phyloP scores from a whole-genome alignment of 495 filamentous ascomycete species.

The Recurvomyces mirabilis region DNA sequence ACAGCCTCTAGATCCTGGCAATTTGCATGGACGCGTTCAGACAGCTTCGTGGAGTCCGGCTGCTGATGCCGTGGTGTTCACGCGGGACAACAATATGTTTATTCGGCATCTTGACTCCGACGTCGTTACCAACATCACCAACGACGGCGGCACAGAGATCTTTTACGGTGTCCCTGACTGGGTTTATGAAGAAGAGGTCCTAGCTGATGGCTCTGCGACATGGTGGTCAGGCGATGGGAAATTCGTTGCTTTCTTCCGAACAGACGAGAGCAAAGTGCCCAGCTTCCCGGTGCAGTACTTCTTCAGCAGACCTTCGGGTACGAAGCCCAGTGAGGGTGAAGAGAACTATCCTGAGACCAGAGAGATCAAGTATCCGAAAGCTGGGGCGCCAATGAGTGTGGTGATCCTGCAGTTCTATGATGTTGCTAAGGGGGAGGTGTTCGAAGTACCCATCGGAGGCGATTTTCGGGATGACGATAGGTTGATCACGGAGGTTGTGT shows the following conservation, averaged over 20 bases:
- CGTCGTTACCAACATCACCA: conserved; percentile 63
- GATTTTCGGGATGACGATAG: conserved; percentile 73
- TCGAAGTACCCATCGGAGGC: conserved; percentile 62
- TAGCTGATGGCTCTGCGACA: conserved; percentile 65
- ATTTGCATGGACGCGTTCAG: conserved; percentile 59
- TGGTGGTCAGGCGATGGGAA: conserved; percentile 91
- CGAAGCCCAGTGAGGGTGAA: conserved; percentile 55
- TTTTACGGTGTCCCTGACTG: conserved; percentile 98
- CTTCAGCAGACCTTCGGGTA: conserved; percentile 73
- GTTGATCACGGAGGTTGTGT: conserved; percentile 85
- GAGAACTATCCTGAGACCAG: conserved; percentile 85
- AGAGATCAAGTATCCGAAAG: conserved; percentile 94
- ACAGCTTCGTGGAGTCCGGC: conserved; percentile 83
- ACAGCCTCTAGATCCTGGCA: conserved; percentile 62
- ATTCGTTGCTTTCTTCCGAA: conserved; percentile 80
- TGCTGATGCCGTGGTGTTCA: conserved; percentile 76
- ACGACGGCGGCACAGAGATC: conserved; percentile 70
- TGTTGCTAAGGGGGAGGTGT: conserved; percentile 63
- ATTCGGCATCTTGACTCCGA: conserved; percentile 55
- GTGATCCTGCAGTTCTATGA: conserved; percentile 87
- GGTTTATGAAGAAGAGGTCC: conserved; percentile 98
- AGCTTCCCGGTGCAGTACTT: conserved; percentile 94
- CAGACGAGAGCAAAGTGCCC: conserved; percentile 83
- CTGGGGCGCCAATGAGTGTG: conserved; percentile 83
- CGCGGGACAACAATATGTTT: conserved; percentile 78